Evolutionary conservation across 73 alveolate species (phyloP).

Genomic region (Blepharisma stoltei): DNA sequence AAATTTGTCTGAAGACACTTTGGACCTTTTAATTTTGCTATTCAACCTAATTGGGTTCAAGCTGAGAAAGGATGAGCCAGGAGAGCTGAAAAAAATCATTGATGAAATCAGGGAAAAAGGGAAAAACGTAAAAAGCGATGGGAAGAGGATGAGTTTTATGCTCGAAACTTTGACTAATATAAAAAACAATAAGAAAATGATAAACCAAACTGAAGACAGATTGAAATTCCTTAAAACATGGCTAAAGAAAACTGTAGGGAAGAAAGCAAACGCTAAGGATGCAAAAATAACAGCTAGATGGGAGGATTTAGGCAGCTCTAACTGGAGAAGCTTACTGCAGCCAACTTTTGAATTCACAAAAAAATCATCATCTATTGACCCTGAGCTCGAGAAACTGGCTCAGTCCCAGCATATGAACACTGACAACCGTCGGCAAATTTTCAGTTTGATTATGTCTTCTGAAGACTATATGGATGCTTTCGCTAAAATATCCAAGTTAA

Average conservation of each 20-base stretch:
- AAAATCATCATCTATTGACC: background rate
- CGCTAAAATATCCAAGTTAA: background rate
- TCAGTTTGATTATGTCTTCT: background rate
- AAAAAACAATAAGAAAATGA: slow-evolving; percentile 7
- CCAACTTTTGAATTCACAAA: background rate
- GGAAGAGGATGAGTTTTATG: background rate
- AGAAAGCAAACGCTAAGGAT: background rate
- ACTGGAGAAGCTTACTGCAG: background rate
- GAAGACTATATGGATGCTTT: slow-evolving; percentile 29
- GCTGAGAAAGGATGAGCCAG: background rate
- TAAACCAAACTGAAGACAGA: slow-evolving; percentile 10
- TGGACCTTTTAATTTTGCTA: background rate
- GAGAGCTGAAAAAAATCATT: background rate
- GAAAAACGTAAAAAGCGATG: background rate
- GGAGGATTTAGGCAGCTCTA: background rate
- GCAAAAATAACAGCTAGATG: background rate
- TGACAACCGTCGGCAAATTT: background rate
- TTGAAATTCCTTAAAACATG: slow-evolving; percentile 13
- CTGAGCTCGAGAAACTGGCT: slow-evolving; percentile 17
- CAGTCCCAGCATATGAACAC: slow-evolving; percentile 22
- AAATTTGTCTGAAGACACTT: background rate
- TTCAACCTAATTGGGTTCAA: background rate
- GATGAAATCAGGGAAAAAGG: background rate
- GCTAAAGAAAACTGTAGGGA: background rate
- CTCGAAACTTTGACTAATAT: slow-evolving; percentile 7